phyloP scores from a whole-genome alignment of 2,329 filamentous ascomycete genomes.

The Clonostachys rhizophaga region DNA sequence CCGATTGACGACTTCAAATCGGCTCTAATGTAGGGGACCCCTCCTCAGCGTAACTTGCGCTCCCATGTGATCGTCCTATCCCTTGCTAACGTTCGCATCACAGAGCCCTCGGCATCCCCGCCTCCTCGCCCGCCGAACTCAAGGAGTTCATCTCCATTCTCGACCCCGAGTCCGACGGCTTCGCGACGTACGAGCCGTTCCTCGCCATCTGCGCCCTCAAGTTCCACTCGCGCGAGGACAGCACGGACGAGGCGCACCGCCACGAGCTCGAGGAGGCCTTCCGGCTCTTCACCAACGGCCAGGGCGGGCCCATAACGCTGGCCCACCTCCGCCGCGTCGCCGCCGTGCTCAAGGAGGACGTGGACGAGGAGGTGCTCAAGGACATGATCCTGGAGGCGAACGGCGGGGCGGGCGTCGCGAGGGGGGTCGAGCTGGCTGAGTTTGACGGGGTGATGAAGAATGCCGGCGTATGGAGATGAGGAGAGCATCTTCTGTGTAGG shows the following conservation, averaged over 20 bases:
- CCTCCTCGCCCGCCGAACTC: conserved; percentile 60
- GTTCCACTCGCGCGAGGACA: conserved; percentile 57
- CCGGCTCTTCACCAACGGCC: conserved; percentile 65
- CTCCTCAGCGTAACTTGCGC: background rate
- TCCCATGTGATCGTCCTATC: background rate
- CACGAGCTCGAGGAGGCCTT: conserved; percentile 79
- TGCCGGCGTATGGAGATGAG: conserved; percentile 76
- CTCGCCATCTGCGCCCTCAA: conserved; percentile 86
- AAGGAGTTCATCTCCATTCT: conserved; percentile 73
- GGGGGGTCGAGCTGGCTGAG: conserved; percentile 71
- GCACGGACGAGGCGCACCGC: conserved; percentile 44
- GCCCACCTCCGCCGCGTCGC: conserved; percentile 75
- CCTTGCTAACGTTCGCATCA: background rate
- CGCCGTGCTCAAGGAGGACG: conserved; percentile 75
- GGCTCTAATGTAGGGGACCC: conserved; percentile 60
- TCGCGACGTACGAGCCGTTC: conserved; percentile 75
- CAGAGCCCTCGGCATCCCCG: conserved; percentile 78
- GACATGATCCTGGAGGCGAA: conserved; percentile 97
- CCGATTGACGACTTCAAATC: conserved; percentile 64
- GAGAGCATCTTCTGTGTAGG: too few relatives aligned
- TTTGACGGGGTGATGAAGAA: conserved; percentile 83
- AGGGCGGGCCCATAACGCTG: conserved; percentile 64
- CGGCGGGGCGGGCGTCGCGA: conserved; percentile 66
- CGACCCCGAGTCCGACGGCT: conserved; percentile 77
- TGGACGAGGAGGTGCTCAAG: conserved; percentile 75